A percentile compares a stretch with the other conserved stretches of the same genome.
Conservation (phyloP, 2,329 filamentous ascomycete species). For the Curvularia eragrostidis region DNA sequence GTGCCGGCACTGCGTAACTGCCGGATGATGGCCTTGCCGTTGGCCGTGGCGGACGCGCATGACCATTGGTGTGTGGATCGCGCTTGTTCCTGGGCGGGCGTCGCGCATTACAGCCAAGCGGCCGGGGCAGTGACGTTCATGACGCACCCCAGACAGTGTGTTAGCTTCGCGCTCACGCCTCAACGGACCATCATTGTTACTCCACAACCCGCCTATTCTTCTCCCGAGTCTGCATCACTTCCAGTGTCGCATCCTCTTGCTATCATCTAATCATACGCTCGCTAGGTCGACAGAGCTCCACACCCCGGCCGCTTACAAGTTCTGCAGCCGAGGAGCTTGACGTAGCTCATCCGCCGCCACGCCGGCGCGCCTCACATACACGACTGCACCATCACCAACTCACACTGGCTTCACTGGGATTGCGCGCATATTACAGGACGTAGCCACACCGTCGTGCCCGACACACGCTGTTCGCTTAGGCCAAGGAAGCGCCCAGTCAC, state of each 20-base stretch:
- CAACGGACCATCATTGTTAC: conserved; percentile 7
- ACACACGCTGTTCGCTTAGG: not conserved
- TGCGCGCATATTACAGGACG: not conserved
- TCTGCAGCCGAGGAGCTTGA: not conserved
- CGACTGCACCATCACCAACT: conserved; percentile 3
- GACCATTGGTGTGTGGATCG: conserved; percentile 16
- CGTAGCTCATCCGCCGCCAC: conserved; percentile 25
- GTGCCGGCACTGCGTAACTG: not conserved
- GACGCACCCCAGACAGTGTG: conserved; percentile 19
- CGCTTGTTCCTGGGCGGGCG: conserved; percentile 24
- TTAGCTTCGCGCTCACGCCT: conserved; percentile 19
- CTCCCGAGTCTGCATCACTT: not conserved
- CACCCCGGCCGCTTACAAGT: not conserved
- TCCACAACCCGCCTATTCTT: not conserved
- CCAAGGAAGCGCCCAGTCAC: conserved; percentile 22
- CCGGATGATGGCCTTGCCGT: not conserved
- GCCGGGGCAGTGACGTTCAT: conserved; percentile 27
- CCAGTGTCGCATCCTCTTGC: not conserved
- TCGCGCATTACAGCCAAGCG: conserved; percentile 16
- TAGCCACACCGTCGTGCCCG: not conserved
- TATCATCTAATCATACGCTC: not conserved
- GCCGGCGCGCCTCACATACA: conserved; percentile 16
- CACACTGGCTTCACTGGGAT: not conserved
- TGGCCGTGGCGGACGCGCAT: conserved; percentile 16
- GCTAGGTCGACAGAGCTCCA: not conserved